Evolutionary conservation across 257 asterid genomes (phyloP), one percentile per base, ranked within the genome.

Genomic region (Solanum okadae): DNA sequence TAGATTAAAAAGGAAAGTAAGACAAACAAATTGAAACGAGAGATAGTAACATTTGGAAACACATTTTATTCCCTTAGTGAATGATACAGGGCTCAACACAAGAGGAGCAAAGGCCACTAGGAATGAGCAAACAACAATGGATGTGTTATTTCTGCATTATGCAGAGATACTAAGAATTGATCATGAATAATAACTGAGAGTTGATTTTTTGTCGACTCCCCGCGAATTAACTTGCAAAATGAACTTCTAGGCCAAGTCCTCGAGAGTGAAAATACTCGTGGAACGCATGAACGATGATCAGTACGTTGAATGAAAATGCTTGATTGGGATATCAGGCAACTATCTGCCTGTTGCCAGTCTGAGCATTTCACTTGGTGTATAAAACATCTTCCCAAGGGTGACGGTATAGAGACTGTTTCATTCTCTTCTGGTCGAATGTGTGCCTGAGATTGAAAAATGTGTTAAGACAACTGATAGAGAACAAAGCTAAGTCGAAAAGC

Each of bases 381-480:
- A 96, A 96, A 82, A 96, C 99, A 86, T 96, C 98, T 94, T 97
- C 98, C 98, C 99, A 97, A 2, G 99, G 98, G 92, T 97, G 99
- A 91, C 98, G 98, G 92, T 96, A 97, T 16, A 96, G 96, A 31
- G 99, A 98, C 90, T 96, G 98, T 90, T 97, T 97, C 94, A 97
- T 88, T 88, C 99, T 95, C 96, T 97, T 97, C 89, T 97, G 98
- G 92, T 97, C 98, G 83, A 96, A 94, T 1, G 98, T 97, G 87
- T 97, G 98, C 95, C 98, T 97, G 94, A 79, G 59, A 88, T 88
- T 86, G 4, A 71, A 67, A 34, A 85, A 85, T 9, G 8, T 3
- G 16, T 76, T 11, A 33, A 11, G 67, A 68, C 34, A 68, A 82
- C 71, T 31, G 65, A 37, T 31, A 33, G 83, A 15, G 73, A 7